A percentile compares a stretch with the other conserved stretches of the same genome.
Evolutionary conservation across 2,329 filamentous ascomycete species (phyloP).

Genomic region (Aureobasidium musti): DNA sequence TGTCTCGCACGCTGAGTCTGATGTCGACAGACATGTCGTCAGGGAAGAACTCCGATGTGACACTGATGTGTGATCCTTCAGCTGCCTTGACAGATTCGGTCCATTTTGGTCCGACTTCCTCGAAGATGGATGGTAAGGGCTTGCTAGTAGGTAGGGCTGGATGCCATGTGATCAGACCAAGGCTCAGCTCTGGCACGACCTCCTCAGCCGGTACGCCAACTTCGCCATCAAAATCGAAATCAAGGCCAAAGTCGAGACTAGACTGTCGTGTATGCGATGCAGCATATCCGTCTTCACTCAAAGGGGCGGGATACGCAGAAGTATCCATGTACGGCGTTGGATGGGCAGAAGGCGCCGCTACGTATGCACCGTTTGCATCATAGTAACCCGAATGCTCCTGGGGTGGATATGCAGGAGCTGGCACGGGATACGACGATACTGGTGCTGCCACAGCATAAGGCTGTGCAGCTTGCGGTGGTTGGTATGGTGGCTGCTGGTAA

Average conservation of each 20-base stretch:
- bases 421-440: slow-evolving; percentile 3
- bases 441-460: slow-evolving; percentile 1
- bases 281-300: slow-evolving; percentile 20
- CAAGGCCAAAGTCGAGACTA: slow-evolving; percentile 24
- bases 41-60: slow-evolving; percentile 53
- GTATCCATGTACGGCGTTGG: not conserved
- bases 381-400: slow-evolving; percentile 24
- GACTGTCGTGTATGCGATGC: slow-evolving; percentile 20
- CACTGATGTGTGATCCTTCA: slow-evolving; percentile 47
- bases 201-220: slow-evolving; percentile 22
- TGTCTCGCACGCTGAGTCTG: slow-evolving; percentile 52
- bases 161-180: slow-evolving; percentile 46
- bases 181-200: slow-evolving; percentile 48
- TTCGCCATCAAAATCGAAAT: slow-evolving; percentile 22
- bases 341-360: slow-evolving; percentile 5
- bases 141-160: slow-evolving; percentile 48
- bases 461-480: not conserved
- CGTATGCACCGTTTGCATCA: slow-evolving; percentile 23
- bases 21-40: slow-evolving; percentile 48
- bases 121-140: slow-evolving; percentile 48
- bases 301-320: not conserved
- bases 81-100: slow-evolving; percentile 43
- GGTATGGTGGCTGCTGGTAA: slow-evolving; percentile 32
- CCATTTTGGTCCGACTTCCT: slow-evolving; percentile 49
- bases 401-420: slow-evolving; percentile 9